A percentile compares a stretch with the other conserved stretches of the same genome.
These are phyloP conservation scores for Pichia nakasei DNA, from an alignment of 805 yeast species.

Conservation along the genomic window DNA sequence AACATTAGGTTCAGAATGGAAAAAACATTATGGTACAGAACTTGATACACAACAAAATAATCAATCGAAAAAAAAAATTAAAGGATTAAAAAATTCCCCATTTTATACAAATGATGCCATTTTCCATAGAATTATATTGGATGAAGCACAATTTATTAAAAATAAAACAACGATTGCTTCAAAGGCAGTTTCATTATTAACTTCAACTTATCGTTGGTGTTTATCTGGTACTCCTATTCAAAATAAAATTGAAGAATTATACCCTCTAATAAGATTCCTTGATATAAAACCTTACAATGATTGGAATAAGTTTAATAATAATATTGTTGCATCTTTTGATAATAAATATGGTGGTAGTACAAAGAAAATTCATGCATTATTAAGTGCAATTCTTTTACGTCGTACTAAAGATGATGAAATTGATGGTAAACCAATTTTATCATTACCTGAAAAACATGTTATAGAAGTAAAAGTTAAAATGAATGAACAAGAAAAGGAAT, in stretches of 20 bases:
- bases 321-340: constrained; percentile 50
- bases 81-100: constrained; percentile 40
- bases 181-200: constrained; percentile 34
- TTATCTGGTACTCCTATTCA: constrained; percentile 56
- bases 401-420: constrained; percentile 63
- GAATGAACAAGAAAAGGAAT: constrained; percentile 44
- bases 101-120: constrained; percentile 44
- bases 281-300: constrained; percentile 56
- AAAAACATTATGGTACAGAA: constrained; percentile 46
- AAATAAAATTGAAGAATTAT: constrained; percentile 45
- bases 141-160: constrained; percentile 50
- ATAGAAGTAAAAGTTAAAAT: constrained; percentile 39
- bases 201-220: constrained; percentile 37
- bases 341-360: constrained; percentile 20
- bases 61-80: constrained; percentile 26
- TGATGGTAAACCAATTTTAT: constrained; percentile 70
- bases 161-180: constrained; percentile 41
- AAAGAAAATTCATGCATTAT: constrained; percentile 58
- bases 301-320: constrained; percentile 43
- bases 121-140: constrained; percentile 45
- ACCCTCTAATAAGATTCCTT: constrained; percentile 43
- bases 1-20: constrained; percentile 68
- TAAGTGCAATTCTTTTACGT: constrained; percentile 67
- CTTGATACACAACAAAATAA: constrained; percentile 29
- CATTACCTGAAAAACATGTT: constrained; percentile 57